A percentile compares a stretch with the other conserved stretches of the same genome.
Evolutionary conservation across 805 yeast genomes (phyloP).

Genomic region (Clavispora carvajalis): DNA sequence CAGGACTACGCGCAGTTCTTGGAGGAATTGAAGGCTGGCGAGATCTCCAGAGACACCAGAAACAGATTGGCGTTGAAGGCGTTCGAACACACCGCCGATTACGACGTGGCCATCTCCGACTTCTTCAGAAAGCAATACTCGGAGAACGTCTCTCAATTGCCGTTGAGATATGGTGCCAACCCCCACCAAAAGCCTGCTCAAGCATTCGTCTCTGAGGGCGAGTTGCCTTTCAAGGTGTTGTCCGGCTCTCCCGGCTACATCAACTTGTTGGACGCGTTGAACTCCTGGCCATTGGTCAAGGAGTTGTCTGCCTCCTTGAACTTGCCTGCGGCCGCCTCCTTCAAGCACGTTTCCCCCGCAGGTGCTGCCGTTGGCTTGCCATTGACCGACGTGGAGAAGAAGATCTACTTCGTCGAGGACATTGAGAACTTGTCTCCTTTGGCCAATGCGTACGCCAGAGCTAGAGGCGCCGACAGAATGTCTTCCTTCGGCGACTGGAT

Average conservation of each 20-base stretch:
- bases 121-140: slow-evolving; percentile 96
- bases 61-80: slow-evolving; percentile 91
- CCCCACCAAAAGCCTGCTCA: slow-evolving; percentile 99
- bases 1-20: slow-evolving; percentile 84
- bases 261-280: slow-evolving; percentile 91
- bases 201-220: slow-evolving; percentile 83
- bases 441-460: slow-evolving; percentile 98
- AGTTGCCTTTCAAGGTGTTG: slow-evolving; percentile 89
- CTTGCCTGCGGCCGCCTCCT: slow-evolving; percentile 97
- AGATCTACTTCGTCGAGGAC: slow-evolving; percentile 90
- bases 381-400: slow-evolving; percentile 83
- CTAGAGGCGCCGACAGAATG: slow-evolving; percentile 99
- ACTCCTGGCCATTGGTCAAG: slow-evolving; percentile 98
- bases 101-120: slow-evolving; percentile 92
- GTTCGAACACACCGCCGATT: slow-evolving; percentile 97
- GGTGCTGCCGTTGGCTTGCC: slow-evolving; percentile 98
- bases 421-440: slow-evolving; percentile 93
- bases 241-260: slow-evolving; percentile 97
- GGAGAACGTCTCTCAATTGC: slow-evolving; percentile 83
- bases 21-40: slow-evolving; percentile 71
- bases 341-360: slow-evolving; percentile 98
- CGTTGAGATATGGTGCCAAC: slow-evolving; percentile 96
- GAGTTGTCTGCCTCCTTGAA: slow-evolving; percentile 91
- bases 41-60: slow-evolving; percentile 66
- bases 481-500: slow-evolving; percentile 98